These are phyloP conservation scores for Anisogramma anomala DNA, from an alignment of 2,329 filamentous ascomycete genomes.

Conservation along the genomic window DNA sequence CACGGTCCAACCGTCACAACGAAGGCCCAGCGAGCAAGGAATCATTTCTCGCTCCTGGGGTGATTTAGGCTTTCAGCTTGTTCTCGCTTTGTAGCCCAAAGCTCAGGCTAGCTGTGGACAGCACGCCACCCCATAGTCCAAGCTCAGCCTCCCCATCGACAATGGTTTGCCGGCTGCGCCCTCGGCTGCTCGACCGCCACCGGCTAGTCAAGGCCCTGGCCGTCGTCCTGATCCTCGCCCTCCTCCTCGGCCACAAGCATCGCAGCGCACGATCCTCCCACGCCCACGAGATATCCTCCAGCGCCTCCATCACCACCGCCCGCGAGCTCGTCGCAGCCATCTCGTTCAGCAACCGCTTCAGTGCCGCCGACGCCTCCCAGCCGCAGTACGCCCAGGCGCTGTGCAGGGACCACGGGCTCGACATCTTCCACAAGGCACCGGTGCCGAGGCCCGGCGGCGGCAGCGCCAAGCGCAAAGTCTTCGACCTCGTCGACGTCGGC, in stretches of 20 bases:
- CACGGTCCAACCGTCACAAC: too few relatives aligned
- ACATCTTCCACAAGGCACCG: conserved; percentile 20
- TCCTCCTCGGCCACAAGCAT: not conserved
- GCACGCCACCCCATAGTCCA: too few relatives aligned
- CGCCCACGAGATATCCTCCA: not conserved
- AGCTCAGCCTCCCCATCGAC: too few relatives aligned
- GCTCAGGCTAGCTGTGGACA: too few relatives aligned
- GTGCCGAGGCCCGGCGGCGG: not conserved
- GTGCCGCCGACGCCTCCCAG: not conserved
- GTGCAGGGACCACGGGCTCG: conserved; percentile 30
- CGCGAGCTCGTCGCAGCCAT: conserved; percentile 1
- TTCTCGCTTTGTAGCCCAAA: too few relatives aligned
- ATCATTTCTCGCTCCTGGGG: too few relatives aligned
- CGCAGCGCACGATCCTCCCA: not conserved
- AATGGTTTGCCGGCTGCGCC: not conserved
- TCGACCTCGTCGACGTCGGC: conserved; percentile 52
- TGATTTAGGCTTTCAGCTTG: too few relatives aligned
- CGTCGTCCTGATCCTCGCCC: not conserved
- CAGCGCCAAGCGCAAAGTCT: conserved; percentile 35
- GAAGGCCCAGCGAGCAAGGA: too few relatives aligned
- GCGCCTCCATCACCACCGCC: not conserved
- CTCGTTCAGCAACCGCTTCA: not conserved
- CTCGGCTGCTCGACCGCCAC: not conserved
- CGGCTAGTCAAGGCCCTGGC: not conserved
- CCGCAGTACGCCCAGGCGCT: conserved; percentile 12